A percentile compares a stretch with the other conserved stretches of the same genome.
These are phyloP conservation scores for Sporothrix curviconia DNA, from an alignment of 2,329 filamentous ascomycete genomes.

Conservation along the genomic window DNA sequence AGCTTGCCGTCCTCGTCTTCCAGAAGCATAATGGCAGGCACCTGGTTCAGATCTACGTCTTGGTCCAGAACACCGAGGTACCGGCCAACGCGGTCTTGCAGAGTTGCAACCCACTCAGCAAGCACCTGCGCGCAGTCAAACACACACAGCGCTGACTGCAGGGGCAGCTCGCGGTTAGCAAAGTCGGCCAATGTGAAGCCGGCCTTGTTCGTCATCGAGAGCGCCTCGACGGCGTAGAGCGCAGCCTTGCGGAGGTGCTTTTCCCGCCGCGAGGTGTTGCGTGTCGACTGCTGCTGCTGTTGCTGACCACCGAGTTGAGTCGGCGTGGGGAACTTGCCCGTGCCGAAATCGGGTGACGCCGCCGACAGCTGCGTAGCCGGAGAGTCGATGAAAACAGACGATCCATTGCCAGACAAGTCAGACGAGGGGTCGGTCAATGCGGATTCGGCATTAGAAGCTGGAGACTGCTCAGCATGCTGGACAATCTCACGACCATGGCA, in stretches of 20 bases:
- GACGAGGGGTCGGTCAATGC: constrained; percentile 40
- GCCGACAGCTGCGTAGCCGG: constrained; percentile 45
- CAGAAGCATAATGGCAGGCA: constrained; percentile 81
- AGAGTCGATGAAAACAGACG: constrained; percentile 44
- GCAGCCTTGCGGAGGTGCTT: constrained; percentile 88
- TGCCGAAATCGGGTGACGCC: constrained; percentile 42
- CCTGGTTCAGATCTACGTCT: constrained; percentile 71
- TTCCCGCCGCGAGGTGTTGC: constrained; percentile 65
- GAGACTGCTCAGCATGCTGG: constrained; percentile 62
- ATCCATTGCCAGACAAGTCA: constrained; percentile 26
- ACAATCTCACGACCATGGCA: constrained; percentile 69
- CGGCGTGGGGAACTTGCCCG: constrained; percentile 29
- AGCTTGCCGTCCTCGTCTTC: constrained; percentile 89
- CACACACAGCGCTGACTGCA: constrained; percentile 85
- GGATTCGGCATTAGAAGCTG: constrained; percentile 43
- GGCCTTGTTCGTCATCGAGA: constrained; percentile 80
- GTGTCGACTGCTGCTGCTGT: constrained; percentile 24
- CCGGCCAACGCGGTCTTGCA: constrained; percentile 88
- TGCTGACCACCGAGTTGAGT: constrained; percentile 7
- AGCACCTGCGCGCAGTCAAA: constrained; percentile 93
- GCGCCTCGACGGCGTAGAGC: constrained; percentile 86
- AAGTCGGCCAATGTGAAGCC: constrained; percentile 81
- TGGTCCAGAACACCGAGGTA: constrained; percentile 83
- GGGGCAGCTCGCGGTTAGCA: constrained; percentile 74
- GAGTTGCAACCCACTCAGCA: constrained; percentile 86